These are phyloP conservation scores for Butyriboletus loyo DNA, from an alignment of 768 basidiomycete genomes.

Conservation along the genomic window DNA sequence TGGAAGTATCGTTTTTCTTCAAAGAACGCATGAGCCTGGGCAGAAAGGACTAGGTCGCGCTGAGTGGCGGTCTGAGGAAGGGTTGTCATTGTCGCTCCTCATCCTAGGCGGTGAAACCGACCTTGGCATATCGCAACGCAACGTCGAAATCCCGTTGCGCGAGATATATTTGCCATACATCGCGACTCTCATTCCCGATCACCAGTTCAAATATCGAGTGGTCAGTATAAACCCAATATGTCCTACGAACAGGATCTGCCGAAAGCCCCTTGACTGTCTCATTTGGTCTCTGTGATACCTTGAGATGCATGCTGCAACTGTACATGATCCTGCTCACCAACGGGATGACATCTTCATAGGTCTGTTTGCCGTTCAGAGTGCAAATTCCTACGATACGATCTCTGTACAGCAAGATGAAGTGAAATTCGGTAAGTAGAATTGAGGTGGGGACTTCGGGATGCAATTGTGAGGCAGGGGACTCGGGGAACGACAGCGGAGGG, in stretches of 20 bases:
- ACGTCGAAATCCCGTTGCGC: constrained; percentile 73
- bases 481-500: constrained; percentile 41
- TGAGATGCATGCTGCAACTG: constrained; percentile 6
- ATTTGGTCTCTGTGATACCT: constrained; percentile 56
- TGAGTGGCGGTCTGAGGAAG: constrained; percentile 75
- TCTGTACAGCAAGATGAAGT: constrained; percentile 81
- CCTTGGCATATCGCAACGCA: constrained; percentile 82
- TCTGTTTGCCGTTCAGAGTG: constrained; percentile 72
- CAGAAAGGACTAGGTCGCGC: constrained; percentile 76
- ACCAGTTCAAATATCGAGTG: constrained; percentile 86
- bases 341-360: constrained; percentile 81
- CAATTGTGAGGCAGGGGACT: constrained; percentile 18
- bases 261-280: constrained; percentile 74
- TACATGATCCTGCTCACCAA: constrained; percentile 49
- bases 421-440: constrained; percentile 86
- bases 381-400: constrained; percentile 78
- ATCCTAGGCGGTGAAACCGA: constrained; percentile 28
- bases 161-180: constrained; percentile 92
- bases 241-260: constrained; percentile 82
- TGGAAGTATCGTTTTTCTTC: constrained; percentile 79
- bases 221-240: constrained; percentile 93
- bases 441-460: constrained; percentile 58
- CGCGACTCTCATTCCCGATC: constrained; percentile 83
- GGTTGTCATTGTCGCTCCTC: not conserved
- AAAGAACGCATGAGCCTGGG: constrained; percentile 82